Percentiles rank a stretch among this genome's conserved stretches.
These are phyloP conservation scores for Sphagnum fallax DNA, from an alignment of 228 moss, liverwort and hornwort species.

Conservation along the genomic window DNA sequence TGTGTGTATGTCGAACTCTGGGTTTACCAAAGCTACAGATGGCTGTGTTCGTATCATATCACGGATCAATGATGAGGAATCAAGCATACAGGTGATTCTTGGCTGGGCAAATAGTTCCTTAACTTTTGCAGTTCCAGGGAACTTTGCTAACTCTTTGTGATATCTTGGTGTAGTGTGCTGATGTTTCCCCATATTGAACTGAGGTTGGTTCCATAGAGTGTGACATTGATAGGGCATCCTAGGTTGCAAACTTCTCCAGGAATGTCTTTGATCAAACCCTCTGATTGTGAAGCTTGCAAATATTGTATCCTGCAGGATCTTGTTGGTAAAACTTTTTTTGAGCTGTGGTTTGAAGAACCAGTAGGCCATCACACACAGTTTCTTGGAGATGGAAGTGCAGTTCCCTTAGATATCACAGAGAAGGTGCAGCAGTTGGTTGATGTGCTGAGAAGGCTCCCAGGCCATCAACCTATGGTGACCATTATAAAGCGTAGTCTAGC, in stretches of 20 bases:
- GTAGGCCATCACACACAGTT: conserved; percentile 55
- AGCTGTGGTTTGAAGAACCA: conserved; percentile 96
- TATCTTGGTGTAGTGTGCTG: too few relatives aligned
- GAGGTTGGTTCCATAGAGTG: too few relatives aligned
- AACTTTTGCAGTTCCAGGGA: neutral
- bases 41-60: conserved; percentile 94
- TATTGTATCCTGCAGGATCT: conserved; percentile 54
- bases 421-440: conserved; percentile 89
- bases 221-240: too few relatives aligned
- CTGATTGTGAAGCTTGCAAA: too few relatives aligned
- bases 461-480: conserved; percentile 73
- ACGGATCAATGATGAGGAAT: conserved; percentile 93
- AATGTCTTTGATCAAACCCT: too few relatives aligned
- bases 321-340: conserved; percentile 92
- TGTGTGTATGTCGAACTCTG: conserved; percentile 81
- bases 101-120: neutral
- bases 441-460: conserved; percentile 72
- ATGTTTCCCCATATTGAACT: too few relatives aligned
- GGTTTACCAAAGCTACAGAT: conserved; percentile 80
- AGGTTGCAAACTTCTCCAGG: too few relatives aligned
- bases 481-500: conserved; percentile 91
- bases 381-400: conserved; percentile 68
- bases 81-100: conserved; percentile 71
- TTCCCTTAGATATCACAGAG: conserved; percentile 68
- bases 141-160: neutral